Percentiles rank a stretch among this genome's conserved stretches.
Evolutionary conservation across 2,329 filamentous ascomycete species (phyloP).

Genomic region (Microsporum ferrugineum): DNA sequence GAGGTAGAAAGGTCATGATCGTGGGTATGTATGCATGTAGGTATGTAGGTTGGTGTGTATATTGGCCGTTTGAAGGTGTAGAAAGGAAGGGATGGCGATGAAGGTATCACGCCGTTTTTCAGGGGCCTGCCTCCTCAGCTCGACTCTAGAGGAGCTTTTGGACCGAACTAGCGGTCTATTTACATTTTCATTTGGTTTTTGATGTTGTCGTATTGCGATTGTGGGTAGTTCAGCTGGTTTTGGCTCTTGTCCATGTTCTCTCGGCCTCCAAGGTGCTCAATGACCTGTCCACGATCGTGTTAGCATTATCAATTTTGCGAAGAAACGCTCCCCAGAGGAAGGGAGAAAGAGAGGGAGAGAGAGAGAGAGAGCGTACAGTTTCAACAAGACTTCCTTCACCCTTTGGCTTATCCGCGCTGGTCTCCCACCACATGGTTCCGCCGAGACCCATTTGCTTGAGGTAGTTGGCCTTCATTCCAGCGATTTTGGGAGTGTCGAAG

Average conservation of each 20-base stretch:
- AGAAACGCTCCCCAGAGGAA: too few species aligned
- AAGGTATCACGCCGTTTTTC: not conserved
- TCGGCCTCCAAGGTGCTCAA: conserved; percentile 7
- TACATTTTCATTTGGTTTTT: conserved; percentile 4
- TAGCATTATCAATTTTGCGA: not conserved
- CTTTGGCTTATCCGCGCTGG: conserved; percentile 51
- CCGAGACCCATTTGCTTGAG: conserved; percentile 58
- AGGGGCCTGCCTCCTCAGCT: conserved; percentile 1
- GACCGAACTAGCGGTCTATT: not conserved
- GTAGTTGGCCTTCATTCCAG: conserved; percentile 58
- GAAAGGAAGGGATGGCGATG: not conserved
- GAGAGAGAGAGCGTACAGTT: conserved; percentile 5
- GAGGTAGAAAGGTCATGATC: not conserved
- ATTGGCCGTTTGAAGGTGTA: not conserved
- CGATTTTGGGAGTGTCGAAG: conserved; percentile 62
- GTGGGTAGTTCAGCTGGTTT: conserved; percentile 12
- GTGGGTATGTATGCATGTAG: not conserved
- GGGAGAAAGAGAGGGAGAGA: not conserved
- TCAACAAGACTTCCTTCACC: conserved; percentile 8
- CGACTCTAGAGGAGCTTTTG: not conserved
- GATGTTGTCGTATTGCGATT: conserved; percentile 12
- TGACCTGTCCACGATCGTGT: conserved; percentile 6
- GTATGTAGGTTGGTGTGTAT: too few species aligned
- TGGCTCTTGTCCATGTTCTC: conserved; percentile 7
- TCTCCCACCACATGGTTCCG: conserved; percentile 97